Percentiles rank a stretch among this genome's conserved stretches.
phyloP scores from a whole-genome alignment of 2,329 filamentous ascomycete species.

The Rugonectria rugulosa region DNA sequence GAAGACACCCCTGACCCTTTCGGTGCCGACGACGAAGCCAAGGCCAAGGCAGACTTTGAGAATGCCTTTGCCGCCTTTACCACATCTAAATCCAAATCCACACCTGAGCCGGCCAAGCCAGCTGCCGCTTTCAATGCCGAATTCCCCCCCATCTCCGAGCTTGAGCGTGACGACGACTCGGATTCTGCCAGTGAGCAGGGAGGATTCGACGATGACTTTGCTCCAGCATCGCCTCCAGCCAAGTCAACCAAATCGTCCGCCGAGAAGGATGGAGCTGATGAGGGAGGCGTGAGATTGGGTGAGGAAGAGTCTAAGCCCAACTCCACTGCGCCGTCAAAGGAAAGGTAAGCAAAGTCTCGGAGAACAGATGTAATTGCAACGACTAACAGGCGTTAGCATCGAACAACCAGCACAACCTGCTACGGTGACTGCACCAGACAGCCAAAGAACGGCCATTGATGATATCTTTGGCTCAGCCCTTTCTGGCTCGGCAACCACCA shows the following conservation, averaged over 20 bases:
- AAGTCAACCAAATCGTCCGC: conserved; percentile 45
- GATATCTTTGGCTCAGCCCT: conserved; percentile 52
- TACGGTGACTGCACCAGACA: conserved; percentile 36
- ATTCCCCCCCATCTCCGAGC: conserved; percentile 91
- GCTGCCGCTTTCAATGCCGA: conserved; percentile 72
- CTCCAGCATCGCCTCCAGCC: conserved; percentile 63
- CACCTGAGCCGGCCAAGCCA: conserved; percentile 52
- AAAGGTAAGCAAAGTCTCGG: conserved; percentile 36
- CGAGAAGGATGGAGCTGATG: conserved; percentile 27
- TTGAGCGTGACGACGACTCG: conserved; percentile 78
- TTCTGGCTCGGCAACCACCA: conserved; percentile 36
- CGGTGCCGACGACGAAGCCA: conserved; percentile 59
- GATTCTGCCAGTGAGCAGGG: conserved; percentile 80
- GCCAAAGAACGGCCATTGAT: conserved; percentile 47
- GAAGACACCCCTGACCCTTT: conserved; percentile 56
- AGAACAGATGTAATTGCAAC: neutral
- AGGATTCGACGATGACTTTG: conserved; percentile 94
- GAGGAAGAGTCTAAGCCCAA: conserved; percentile 13
- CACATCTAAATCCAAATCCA: conserved; percentile 55
- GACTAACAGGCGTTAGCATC: conserved; percentile 31
- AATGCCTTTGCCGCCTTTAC: conserved; percentile 82
- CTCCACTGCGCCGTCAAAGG: conserved; percentile 36
- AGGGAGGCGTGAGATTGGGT: conserved; percentile 19
- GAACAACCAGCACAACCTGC: conserved; percentile 44
- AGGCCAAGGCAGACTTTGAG: conserved; percentile 83